Evolutionary conservation across 306 rosid genomes (phyloP).

Genomic region (Nissolia schottii): DNA sequence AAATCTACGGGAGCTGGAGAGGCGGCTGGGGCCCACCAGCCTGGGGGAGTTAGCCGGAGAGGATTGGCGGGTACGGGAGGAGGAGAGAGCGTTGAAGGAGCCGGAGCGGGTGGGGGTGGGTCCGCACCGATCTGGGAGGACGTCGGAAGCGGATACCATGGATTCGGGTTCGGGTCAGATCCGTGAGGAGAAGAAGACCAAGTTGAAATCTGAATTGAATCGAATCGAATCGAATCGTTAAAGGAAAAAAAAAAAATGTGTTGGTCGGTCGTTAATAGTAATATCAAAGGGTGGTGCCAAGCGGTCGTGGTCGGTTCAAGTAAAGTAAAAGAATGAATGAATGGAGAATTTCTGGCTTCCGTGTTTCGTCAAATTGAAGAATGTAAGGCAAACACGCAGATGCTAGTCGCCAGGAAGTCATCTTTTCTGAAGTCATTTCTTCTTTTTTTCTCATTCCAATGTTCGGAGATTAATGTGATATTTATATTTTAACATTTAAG

Average conservation of each 20-base stretch:
- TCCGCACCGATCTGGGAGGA: conserved; percentile 34
- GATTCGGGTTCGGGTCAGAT: conserved; percentile 27
- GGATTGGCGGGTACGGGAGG: conserved; percentile 42
- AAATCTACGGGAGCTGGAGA: conserved; percentile 45
- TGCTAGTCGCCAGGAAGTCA: too few species aligned
- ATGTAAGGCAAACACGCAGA: too few species aligned
- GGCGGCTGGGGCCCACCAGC: conserved; percentile 47
- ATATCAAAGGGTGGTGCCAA: not conserved
- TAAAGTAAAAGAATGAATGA: not conserved
- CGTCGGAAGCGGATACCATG: conserved; percentile 32
- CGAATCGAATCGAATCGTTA: too few species aligned
- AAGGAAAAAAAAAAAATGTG: not conserved
- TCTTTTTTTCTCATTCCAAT: too few species aligned
- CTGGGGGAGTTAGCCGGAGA: conserved; percentile 60
- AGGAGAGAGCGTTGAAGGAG: conserved; percentile 39
- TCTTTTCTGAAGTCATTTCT: too few species aligned
- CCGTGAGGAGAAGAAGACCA: not conserved
- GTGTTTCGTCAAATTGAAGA: not conserved
- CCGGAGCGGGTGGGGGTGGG: conserved; percentile 25
- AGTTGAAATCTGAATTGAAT: not conserved
- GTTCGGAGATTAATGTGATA: too few species aligned
- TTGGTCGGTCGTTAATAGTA: not conserved
- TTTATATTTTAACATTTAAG: too few species aligned
- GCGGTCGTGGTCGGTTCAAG: not conserved
- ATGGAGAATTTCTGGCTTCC: not conserved